Conservation (phyloP, 1,139 yeast species). For the Hyphopichia wangnamkhiaoensis region DNA sequence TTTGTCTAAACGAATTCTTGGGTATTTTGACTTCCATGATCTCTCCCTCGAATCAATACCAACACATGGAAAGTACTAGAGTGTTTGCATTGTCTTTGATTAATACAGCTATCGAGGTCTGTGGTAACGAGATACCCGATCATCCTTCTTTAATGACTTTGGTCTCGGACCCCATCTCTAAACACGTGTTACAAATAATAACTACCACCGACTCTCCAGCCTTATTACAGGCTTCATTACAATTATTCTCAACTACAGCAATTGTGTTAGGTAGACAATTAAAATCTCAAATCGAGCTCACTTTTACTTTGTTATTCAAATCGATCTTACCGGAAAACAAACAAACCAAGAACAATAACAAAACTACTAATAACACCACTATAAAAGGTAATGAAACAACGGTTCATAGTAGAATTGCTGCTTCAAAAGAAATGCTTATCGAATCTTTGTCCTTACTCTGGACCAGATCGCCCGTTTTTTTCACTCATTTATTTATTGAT, state of each 20-base stretch:
- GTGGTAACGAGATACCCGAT: constrained; percentile 66
- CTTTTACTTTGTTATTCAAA: constrained; percentile 59
- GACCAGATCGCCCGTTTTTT: constrained; percentile 80
- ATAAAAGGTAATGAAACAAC: constrained; percentile 20
- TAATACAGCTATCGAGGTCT: constrained; percentile 77
- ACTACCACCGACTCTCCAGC: constrained; percentile 69
- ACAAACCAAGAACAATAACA: constrained; percentile 30
- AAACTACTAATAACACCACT: constrained; percentile 19
- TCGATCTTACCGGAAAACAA: constrained; percentile 40
- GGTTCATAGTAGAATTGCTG: constrained; percentile 29
- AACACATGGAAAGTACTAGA: constrained; percentile 85
- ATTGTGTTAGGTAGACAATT: constrained; percentile 58
- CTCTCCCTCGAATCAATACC: constrained; percentile 79
- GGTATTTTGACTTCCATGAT: constrained; percentile 80
- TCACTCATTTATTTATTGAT: constrained; percentile 73
- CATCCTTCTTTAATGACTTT: constrained; percentile 69
- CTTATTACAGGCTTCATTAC: constrained; percentile 73
- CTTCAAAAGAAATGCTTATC: constrained; percentile 71
- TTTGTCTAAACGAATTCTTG: constrained; percentile 66
- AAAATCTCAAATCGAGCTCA: constrained; percentile 68
- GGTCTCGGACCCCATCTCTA: constrained; percentile 78
- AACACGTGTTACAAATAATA: constrained; percentile 77
- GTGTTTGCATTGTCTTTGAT: constrained; percentile 79
- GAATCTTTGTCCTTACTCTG: constrained; percentile 83
- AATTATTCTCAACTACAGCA: constrained; percentile 69